Evolutionary conservation across 1,284 basidiomycete species (phyloP).

Genomic region (Cryptococcus floricola): DNA sequence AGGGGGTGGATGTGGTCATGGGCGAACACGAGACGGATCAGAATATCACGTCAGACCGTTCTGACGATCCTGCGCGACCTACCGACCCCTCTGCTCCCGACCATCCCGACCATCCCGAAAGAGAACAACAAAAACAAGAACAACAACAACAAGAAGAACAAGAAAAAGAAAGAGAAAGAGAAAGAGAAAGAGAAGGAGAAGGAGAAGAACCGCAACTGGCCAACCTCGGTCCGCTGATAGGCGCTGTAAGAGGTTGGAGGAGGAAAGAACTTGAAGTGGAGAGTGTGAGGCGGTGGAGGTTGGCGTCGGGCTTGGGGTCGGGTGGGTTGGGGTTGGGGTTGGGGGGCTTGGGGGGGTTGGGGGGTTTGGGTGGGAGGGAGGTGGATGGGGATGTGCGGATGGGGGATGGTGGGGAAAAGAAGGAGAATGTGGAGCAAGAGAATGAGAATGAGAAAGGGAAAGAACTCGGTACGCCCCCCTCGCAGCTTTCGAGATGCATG

Average conservation of each 20-base stretch:
- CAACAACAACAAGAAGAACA: no score
- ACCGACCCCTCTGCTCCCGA: no score
- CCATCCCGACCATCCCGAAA: no score
- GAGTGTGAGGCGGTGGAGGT: slow-evolving; percentile 29
- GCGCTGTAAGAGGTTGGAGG: slow-evolving; percentile 62
- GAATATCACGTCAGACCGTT: neutral
- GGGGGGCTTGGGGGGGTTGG: no score
- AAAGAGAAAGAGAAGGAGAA: slow-evolving; percentile 3
- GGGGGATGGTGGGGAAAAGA: neutral
- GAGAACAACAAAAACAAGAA: no score
- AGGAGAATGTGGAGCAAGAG: slow-evolving; percentile 7
- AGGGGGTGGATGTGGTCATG: neutral
- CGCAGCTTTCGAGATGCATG: no score
- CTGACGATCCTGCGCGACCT: no score
- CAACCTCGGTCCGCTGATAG: slow-evolving; percentile 68
- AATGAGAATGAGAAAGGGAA: neutral
- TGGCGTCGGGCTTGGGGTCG: no score
- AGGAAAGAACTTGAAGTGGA: slow-evolving; percentile 38
- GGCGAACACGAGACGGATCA: neutral
- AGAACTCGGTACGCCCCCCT: no score
- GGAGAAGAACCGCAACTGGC: slow-evolving; percentile 8
- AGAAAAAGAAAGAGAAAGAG: neutral
- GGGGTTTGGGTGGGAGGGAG: no score
- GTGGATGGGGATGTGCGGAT: neutral
- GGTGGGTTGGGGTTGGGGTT: no score